Evolutionary conservation across 306 rosid genomes (phyloP), one percentile per base, ranked within the genome.

Genomic region (Leucaena leucocephala): DNA sequence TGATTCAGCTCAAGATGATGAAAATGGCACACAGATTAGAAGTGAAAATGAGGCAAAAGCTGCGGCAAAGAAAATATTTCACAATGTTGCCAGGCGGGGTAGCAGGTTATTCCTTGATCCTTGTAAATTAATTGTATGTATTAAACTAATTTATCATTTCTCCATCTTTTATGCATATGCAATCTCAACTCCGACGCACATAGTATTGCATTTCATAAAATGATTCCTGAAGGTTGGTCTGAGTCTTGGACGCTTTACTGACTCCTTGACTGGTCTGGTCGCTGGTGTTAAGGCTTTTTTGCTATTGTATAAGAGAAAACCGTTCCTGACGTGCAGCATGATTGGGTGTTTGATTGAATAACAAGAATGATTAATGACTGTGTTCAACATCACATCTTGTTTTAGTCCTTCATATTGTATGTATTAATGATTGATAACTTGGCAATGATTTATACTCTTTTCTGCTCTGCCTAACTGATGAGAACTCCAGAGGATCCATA

Each of bases 31-130:
- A 3, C 83, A 83, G 79, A 90, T 90, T 68, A 79, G 72, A 75
- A 90, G 91, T 39, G 92, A 88, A 61, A 83, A 80, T 36, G 89
- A 90, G 85, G 94, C 94, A 13, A 86, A 85, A 84, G 87, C 89
- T 5, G 92, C 92, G 3, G 92, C 94, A 0, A 90, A 87, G 80
- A 88, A 90, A 79, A 90, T 90, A 67, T 90, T 90, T 69, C 87
- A 78, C 57, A 90, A 88, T 62, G 94, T 90, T 45, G 90, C 94
- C 75, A 69, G 83, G 79, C 89, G 38, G 13, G 89, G 91, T 27
- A 83, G 82, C 58, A 90, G 80, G 94, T 90, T 85, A 57, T 85
- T 80, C 58, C 34, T 65, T 34, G 49, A 38, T 48, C 14, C 55
- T 40, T n/a, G 1, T 35, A 63, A 15, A 13, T 80, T 62, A 33